A percentile compares a stretch with the other conserved stretches of the same genome.
phyloP scores from a whole-genome alignment of 2,329 filamentous ascomycete genomes.

The Fusarium multiceps region DNA sequence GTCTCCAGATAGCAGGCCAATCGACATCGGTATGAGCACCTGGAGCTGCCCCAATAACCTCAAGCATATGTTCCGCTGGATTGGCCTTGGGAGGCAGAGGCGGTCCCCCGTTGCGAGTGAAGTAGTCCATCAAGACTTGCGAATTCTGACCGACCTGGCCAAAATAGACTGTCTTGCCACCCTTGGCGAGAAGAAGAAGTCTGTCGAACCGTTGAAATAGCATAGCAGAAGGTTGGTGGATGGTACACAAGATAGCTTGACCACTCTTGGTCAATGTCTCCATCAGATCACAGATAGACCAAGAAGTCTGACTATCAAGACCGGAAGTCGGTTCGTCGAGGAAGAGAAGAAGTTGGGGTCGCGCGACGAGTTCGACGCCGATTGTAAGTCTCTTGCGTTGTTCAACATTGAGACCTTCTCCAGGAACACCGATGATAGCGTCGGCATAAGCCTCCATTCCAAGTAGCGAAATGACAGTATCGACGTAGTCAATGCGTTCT shows the following conservation, averaged over 20 bases:
- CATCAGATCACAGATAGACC: constrained; percentile 68
- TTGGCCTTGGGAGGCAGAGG: constrained; percentile 66
- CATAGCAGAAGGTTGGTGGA: constrained; percentile 44
- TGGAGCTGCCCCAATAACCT: constrained; percentile 57
- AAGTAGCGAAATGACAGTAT: constrained; percentile 74
- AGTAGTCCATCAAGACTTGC: constrained; percentile 66
- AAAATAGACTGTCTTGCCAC: constrained; percentile 70
- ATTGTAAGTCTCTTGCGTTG: constrained; percentile 69
- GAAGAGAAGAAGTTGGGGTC: constrained; percentile 66
- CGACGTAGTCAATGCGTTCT: constrained; percentile 84
- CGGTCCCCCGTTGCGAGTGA: constrained; percentile 69
- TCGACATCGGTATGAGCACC: constrained; percentile 58
- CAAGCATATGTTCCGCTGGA: constrained; percentile 76
- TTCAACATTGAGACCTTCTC: constrained; percentile 67
- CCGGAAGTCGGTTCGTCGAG: constrained; percentile 68
- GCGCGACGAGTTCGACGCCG: constrained; percentile 64
- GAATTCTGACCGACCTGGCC: constrained; percentile 70
- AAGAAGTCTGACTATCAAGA: constrained; percentile 69
- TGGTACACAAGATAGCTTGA: constrained; percentile 56
- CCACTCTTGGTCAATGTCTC: constrained; percentile 65
- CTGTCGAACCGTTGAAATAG: constrained; percentile 57
- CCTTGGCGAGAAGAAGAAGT: neutral
- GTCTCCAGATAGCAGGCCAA: constrained; percentile 52
- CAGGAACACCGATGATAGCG: constrained; percentile 68
- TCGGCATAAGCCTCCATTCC: constrained; percentile 72